Evolutionary conservation across 352 stramenopile genomes (phyloP).

Genomic region (Phytophthora capsici): DNA sequence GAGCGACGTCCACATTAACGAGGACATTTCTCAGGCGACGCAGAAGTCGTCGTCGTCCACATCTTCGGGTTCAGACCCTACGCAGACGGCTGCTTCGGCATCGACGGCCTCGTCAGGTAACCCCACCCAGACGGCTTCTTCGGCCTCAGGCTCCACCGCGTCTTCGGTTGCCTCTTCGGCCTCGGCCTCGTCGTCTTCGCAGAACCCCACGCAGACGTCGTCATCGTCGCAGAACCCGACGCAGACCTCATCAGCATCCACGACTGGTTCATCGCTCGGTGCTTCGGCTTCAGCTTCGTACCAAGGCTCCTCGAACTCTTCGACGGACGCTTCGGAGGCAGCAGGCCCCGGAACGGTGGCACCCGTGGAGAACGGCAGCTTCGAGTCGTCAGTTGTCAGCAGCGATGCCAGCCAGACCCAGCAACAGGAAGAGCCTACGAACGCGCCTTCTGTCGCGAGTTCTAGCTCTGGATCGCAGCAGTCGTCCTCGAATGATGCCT

Average conservation of each 20-base stretch:
- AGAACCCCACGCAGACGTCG: background rate
- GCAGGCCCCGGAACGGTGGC: conserved; percentile 24
- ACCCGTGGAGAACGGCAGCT: conserved; percentile 18
- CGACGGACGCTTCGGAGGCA: conserved; percentile 15
- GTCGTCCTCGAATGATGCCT: conserved; percentile 12
- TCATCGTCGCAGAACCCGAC: conserved; percentile 11
- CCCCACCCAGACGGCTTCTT: conserved; percentile 11
- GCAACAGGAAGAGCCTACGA: conserved; percentile 17
- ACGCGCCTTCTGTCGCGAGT: conserved; percentile 5
- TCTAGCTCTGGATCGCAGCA: conserved; percentile 11
- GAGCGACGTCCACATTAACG: conserved; percentile 32
- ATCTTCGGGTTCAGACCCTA: conserved; percentile 11
- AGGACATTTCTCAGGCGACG: conserved; percentile 17
- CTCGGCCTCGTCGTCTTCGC: background rate
- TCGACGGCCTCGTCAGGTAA: conserved; percentile 9
- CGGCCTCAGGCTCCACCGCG: conserved; percentile 1
- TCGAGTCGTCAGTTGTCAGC: conserved; percentile 22
- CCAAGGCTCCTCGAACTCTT: conserved; percentile 16
- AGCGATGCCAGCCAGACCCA: conserved; percentile 15
- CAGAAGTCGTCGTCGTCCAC: conserved; percentile 2
- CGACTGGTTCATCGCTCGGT: background rate
- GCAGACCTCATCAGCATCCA: conserved; percentile 12
- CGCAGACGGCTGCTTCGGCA: conserved; percentile 7
- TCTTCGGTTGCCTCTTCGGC: conserved; percentile 8
- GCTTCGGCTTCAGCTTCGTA: conserved; percentile 8